These are phyloP conservation scores for Xylariales sp. DNA, from an alignment of 2,329 filamentous ascomycete genomes.

Conservation along the genomic window DNA sequence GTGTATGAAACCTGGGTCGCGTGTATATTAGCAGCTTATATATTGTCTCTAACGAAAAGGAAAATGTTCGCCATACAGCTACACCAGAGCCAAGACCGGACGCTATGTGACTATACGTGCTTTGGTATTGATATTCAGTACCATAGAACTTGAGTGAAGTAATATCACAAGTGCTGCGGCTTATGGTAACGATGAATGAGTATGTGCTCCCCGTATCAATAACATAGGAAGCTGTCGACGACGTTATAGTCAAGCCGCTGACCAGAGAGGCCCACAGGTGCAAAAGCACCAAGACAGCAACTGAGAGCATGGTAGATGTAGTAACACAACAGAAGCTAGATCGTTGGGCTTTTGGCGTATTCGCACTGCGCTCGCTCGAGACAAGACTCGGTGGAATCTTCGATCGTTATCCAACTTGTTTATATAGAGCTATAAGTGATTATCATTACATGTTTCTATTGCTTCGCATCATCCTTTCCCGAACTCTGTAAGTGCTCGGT, in stretches of 20 bases:
- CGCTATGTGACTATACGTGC: slow-evolving; percentile 44
- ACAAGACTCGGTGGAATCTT: too few relatives aligned
- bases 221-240: slow-evolving; percentile 15
- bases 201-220: slow-evolving; percentile 21
- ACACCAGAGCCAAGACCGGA: slow-evolving; percentile 47
- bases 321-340: too few relatives aligned
- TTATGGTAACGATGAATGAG: slow-evolving; percentile 21
- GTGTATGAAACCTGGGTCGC: too few relatives aligned
- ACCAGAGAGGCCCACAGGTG: slow-evolving; percentile 16
- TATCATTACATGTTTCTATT: too few relatives aligned
- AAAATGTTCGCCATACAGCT: slow-evolving; percentile 20
- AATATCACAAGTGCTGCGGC: slow-evolving; percentile 43
- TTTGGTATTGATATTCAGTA: slow-evolving; percentile 44
- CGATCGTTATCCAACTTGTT: too few relatives aligned
- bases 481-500: too few relatives aligned
- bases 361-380: too few relatives aligned
- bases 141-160: slow-evolving; percentile 46
- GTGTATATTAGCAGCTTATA: slow-evolving; percentile 19
- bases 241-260: slow-evolving; percentile 19
- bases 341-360: too few relatives aligned
- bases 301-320: too few relatives aligned
- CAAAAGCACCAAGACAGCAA: too few relatives aligned
- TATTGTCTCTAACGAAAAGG: background rate
- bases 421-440: too few relatives aligned
- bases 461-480: too few relatives aligned